Percentiles rank a stretch among this genome's conserved stretches.
Evolutionary conservation across 164 flowering plant genomes (phyloP).

Genomic region (Dillenia suffruticosa): DNA sequence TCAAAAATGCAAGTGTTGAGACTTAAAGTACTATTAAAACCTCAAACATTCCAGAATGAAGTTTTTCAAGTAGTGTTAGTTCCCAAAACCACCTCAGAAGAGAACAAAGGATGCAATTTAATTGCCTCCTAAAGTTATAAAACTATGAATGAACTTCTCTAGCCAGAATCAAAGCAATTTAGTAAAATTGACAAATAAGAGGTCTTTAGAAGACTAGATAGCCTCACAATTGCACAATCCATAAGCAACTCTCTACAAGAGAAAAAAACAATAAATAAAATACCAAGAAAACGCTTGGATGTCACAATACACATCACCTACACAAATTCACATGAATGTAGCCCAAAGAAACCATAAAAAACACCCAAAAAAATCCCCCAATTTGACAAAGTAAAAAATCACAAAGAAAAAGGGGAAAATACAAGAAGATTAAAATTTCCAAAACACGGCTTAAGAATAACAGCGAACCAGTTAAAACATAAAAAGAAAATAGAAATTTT

Average conservation of each 20-base stretch:
- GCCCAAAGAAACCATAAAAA: background rate
- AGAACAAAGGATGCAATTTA: too few relatives aligned
- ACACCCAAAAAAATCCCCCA: slow-evolving; percentile 3
- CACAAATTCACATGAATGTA: background rate
- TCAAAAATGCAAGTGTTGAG: too few relatives aligned
- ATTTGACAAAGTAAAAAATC: background rate
- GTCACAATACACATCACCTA: background rate
- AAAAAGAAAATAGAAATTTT: background rate
- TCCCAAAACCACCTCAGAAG: too few relatives aligned
- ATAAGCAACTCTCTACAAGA: background rate
- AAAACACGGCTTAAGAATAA: background rate
- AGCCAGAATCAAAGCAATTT: too few relatives aligned
- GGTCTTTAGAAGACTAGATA: background rate
- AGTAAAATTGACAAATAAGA: background rate
- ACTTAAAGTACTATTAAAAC: too few relatives aligned
- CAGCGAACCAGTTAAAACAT: background rate
- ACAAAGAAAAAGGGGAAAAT: background rate
- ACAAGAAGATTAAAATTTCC: background rate
- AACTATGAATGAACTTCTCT: too few relatives aligned
- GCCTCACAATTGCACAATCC: slow-evolving; percentile 6
- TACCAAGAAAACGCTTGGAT: background rate
- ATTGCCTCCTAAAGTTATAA: too few relatives aligned
- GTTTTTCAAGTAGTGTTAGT: too few relatives aligned
- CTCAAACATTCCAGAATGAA: too few relatives aligned
- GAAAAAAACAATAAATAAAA: background rate